Base-by-base conservation (phyloP, 2,329 filamentous ascomycete species). In the Nemania abortiva region DNA sequence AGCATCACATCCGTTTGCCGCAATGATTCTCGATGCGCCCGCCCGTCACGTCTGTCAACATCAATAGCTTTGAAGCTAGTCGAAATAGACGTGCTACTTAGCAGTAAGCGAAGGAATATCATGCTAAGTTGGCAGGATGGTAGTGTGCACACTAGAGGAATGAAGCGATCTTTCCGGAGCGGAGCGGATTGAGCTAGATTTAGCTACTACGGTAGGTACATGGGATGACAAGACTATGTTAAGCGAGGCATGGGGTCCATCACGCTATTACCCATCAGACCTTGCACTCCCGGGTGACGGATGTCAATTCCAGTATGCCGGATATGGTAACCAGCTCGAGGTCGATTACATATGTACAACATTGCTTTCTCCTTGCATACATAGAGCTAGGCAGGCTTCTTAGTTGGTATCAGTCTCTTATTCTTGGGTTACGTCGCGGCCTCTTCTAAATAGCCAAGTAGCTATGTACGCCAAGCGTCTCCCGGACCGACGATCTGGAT, bases 181-280 rank as follows among this genome's bases (percentile, higher is more conserved):
- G 47, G 45, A 47, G 54, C 49, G 37, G 49, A 59, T 18, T 42
- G 1, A 18, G 39, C 39, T 42, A 52, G 49, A 59, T 18, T 42
- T 15, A 18, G 39, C 39, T 42, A 52, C 18, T 15, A 37, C 24
- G 52, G 20, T 49, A 39, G 42, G n/a, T n/a, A n/a, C n/a, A n/a
- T n/a, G n/a, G n/a, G n/a, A 60, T 34, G 27, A 42, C 42, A 15
- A 27, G 37, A 56, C 49, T 31, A 13, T 52, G 64, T 62, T 67
- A 67, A 67, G 65, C 65, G 65, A 67, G 65, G 31, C 54, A 68
- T 29, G 65, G 24, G 55, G 22, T 56, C 31, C 20, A 47, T 54
- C 34, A 37, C 34, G 11, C 34, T 24, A 45, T 31, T 54, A 29
- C 20, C 47, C 29, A n/a, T 37, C 34, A 31, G n/a, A 9, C 47